Evolutionary conservation across 2,329 filamentous ascomycete species (phyloP), one percentile per base, ranked within the genome.

Genomic region (Ascochyta lentis): DNA sequence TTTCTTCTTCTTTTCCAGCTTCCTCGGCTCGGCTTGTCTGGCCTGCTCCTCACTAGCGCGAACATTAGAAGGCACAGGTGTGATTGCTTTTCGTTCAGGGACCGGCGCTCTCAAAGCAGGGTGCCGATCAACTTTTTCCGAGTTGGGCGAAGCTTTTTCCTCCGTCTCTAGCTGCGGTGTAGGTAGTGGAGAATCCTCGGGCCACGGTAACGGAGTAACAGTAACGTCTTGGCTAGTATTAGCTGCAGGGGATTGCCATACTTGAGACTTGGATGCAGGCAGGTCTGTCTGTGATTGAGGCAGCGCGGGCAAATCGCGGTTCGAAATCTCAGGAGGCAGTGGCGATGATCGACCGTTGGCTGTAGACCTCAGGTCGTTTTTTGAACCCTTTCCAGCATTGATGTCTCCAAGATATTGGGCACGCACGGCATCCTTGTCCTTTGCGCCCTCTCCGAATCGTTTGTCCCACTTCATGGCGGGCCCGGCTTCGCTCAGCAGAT

Each of bases 381-480:
- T 76, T 1, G 79, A 80, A 12, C 91, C 91, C 55, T 86, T 89
- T 22, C 93, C 92, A 38, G 89, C 87, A 62, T 83, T 86, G 43
- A 79, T 80, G 70, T 96, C 88, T 41, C 86, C 85, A 47, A 98
- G 82, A 75, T 98, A 98, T n/a, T 91, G 87, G 61, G 91, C 87
- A 49, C 92, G 88, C 59, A 96, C 89, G 7, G 89, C 83, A 68
- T 95, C 88, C 77, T 95, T 96, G 68, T 92, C 92, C 84, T 94
- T 89, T 4, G 89, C 83, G 67, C 94, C 89, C 79, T 96, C 96
- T 77, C 98, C 95, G 72, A 97, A 98, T 67, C 91, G 92, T 75
- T 86, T 96, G 29, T 94, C 92, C 95, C 95, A 99, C 76, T 96
- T 96, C 88, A 99, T 89, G 1, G 95, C 95, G 23, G 92, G 90